These are phyloP conservation scores for Dissophora ornata DNA, from an alignment of 192 early-diverging fungal genomes.

Conservation along the genomic window DNA sequence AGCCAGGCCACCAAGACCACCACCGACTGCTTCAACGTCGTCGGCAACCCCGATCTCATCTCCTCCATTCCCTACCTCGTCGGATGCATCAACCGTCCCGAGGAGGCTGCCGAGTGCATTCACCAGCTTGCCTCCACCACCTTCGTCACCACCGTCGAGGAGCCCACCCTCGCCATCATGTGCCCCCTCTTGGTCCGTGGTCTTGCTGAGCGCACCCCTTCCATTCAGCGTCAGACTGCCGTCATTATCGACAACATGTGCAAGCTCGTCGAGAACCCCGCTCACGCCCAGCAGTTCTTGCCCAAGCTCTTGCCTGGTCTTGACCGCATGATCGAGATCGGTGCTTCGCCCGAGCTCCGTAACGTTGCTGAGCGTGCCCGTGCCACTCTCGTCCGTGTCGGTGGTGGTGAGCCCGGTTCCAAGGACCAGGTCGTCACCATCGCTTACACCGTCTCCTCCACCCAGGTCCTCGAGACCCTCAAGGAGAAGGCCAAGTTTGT, in stretches of 20 bases:
- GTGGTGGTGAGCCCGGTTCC: slow-evolving; percentile 63
- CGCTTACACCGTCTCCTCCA: slow-evolving; percentile 56
- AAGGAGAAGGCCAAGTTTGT: slow-evolving; percentile 64
- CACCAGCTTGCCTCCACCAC: slow-evolving; percentile 84
- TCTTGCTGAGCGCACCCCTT: slow-evolving; percentile 74
- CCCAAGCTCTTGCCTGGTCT: slow-evolving; percentile 81
- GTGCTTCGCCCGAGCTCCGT: slow-evolving; percentile 84
- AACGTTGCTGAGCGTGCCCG: slow-evolving; percentile 73
- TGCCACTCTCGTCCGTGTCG: slow-evolving; percentile 75
- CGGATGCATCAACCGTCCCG: slow-evolving; percentile 78
- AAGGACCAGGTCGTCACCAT: slow-evolving; percentile 65
- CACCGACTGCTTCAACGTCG: slow-evolving; percentile 73
- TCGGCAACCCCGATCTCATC: slow-evolving; percentile 85
- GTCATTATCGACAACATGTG: slow-evolving; percentile 94
- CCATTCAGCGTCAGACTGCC: slow-evolving; percentile 79
- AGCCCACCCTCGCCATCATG: slow-evolving; percentile 85
- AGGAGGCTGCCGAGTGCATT: slow-evolving; percentile 83
- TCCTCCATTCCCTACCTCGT: slow-evolving; percentile 81
- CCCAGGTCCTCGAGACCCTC: slow-evolving; percentile 62
- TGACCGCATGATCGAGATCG: slow-evolving; percentile 79
- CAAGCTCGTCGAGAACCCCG: slow-evolving; percentile 87
- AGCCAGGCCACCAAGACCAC: slow-evolving; percentile 70
- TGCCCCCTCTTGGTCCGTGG: slow-evolving; percentile 79
- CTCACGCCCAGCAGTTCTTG: slow-evolving; percentile 83
- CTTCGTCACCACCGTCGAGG: slow-evolving; percentile 82